These are phyloP conservation scores for Plectosphaerella cucumerina DNA, from an alignment of 2,329 filamentous ascomycete genomes.

Conservation along the genomic window DNA sequence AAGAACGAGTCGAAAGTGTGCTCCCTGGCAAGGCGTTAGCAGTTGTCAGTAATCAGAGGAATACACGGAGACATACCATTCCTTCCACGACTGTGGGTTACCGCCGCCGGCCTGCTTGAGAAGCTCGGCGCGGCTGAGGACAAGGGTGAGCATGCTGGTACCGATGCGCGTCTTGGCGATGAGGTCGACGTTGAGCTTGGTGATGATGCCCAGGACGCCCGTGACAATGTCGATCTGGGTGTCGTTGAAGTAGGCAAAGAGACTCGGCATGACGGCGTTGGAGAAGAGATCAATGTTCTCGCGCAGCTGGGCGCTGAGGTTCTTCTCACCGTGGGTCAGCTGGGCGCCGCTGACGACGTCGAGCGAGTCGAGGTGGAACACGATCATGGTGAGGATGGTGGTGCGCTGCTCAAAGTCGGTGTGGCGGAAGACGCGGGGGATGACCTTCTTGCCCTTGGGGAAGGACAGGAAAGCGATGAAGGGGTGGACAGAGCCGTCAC, in stretches of 20 bases:
- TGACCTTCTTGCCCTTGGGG: slow-evolving; percentile 92
- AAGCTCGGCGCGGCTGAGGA: slow-evolving; percentile 89
- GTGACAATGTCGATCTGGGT: slow-evolving; percentile 88
- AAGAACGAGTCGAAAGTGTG: slow-evolving; percentile 83
- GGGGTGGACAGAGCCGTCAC: slow-evolving; percentile 72
- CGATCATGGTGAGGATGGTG: slow-evolving; percentile 92
- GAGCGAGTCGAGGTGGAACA: slow-evolving; percentile 86
- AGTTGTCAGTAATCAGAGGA: neutral
- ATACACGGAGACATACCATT: slow-evolving; percentile 56
- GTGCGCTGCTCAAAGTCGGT: slow-evolving; percentile 89
- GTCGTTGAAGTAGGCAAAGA: slow-evolving; percentile 88
- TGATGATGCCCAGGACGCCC: slow-evolving; percentile 80
- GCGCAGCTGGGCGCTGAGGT: slow-evolving; percentile 69
- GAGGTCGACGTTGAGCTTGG: slow-evolving; percentile 78
- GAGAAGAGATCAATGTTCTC: slow-evolving; percentile 93
- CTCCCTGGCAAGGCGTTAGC: slow-evolving; percentile 44
- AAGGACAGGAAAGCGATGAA: slow-evolving; percentile 96
- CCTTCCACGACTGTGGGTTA: slow-evolving; percentile 69
- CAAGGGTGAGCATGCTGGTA: slow-evolving; percentile 85
- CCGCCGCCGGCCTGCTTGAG: slow-evolving; percentile 76
- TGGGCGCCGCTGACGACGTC: slow-evolving; percentile 84
- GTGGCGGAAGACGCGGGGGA: slow-evolving; percentile 91
- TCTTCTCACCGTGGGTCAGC: slow-evolving; percentile 67
- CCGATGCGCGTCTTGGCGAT: slow-evolving; percentile 85
- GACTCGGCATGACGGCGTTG: slow-evolving; percentile 79